A percentile compares a stretch with the other conserved stretches of the same genome.
Evolutionary conservation across 1,284 basidiomycete species (phyloP).

Genomic region (Pisolithus thermaeus): DNA sequence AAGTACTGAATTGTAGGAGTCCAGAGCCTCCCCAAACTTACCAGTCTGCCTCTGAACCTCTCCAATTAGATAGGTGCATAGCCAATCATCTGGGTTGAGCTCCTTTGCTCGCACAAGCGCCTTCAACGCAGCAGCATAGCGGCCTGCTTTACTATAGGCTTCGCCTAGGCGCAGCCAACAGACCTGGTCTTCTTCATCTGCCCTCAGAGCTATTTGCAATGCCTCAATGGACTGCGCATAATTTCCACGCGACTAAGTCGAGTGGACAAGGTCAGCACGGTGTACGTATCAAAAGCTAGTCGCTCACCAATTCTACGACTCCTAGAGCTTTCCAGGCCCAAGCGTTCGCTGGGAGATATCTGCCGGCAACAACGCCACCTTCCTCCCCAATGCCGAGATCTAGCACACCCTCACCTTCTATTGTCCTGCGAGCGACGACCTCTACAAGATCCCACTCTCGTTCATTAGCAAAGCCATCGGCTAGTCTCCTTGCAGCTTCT

Average conservation of each 20-base stretch:
- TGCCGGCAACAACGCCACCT: constrained; percentile 38
- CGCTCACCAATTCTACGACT: constrained; percentile 81
- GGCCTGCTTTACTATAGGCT: constrained; percentile 84
- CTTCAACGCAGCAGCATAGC: constrained; percentile 87
- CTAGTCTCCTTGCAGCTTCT: constrained; percentile 79
- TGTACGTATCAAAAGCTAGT: not conserved
- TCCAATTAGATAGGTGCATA: constrained; percentile 79
- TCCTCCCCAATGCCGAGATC: constrained; percentile 52
- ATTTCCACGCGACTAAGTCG: constrained; percentile 62
- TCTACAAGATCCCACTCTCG: constrained; percentile 96
- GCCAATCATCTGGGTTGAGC: constrained; percentile 74
- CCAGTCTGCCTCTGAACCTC: constrained; percentile 83
- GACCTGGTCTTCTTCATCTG: constrained; percentile 69
- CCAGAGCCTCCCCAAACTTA: constrained; percentile 70
- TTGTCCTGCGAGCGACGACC: constrained; percentile 84
- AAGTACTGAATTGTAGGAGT: constrained; percentile 59
- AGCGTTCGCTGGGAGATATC: constrained; percentile 73
- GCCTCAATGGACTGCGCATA: constrained; percentile 78
- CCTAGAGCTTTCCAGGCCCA: constrained; percentile 99
- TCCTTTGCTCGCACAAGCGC: constrained; percentile 73
- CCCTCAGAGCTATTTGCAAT: constrained; percentile 85
- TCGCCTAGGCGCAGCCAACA: constrained; percentile 92
- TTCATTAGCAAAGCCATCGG: constrained; percentile 88
- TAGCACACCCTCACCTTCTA: constrained; percentile 86
- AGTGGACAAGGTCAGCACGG: constrained; percentile 7